These are phyloP conservation scores for Amanita brunnescens DNA, from an alignment of 768 basidiomycete species.

Conservation along the genomic window DNA sequence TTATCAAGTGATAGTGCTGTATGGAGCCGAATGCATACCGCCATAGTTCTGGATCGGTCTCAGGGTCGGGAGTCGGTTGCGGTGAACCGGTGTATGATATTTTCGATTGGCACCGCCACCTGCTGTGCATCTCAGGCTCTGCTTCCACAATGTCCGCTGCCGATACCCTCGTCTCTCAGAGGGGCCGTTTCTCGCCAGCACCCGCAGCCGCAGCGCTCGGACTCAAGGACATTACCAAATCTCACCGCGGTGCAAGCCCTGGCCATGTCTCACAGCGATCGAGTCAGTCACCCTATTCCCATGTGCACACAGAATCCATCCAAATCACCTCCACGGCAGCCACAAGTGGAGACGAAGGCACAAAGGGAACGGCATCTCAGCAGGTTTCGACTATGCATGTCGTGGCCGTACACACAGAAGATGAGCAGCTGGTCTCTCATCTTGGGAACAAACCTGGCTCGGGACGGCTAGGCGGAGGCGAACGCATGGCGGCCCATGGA, in stretches of 20 bases:
- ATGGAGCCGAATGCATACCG: no score
- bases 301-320: not conserved
- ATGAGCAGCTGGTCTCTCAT: not conserved
- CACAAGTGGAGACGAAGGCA: not conserved
- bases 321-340: not conserved
- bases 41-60: no score
- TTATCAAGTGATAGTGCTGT: no score
- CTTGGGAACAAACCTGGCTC: not conserved
- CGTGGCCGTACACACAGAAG: not conserved
- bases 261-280: not conserved
- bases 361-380: not conserved
- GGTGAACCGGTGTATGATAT: no score
- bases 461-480: not conserved
- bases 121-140: not conserved
- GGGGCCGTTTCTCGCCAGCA: not conserved
- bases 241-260: not conserved
- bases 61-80: no score
- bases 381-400: not conserved
- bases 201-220: not conserved
- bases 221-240: not conserved
- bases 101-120: not conserved
- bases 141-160: slow-evolving; percentile 2
- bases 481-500: not conserved
- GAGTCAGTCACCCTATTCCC: not conserved
- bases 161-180: not conserved